A percentile compares a stretch with the other conserved stretches of the same genome.
Conservation (phyloP, 2,329 filamentous ascomycete species). For the Beauveria varroae region DNA sequence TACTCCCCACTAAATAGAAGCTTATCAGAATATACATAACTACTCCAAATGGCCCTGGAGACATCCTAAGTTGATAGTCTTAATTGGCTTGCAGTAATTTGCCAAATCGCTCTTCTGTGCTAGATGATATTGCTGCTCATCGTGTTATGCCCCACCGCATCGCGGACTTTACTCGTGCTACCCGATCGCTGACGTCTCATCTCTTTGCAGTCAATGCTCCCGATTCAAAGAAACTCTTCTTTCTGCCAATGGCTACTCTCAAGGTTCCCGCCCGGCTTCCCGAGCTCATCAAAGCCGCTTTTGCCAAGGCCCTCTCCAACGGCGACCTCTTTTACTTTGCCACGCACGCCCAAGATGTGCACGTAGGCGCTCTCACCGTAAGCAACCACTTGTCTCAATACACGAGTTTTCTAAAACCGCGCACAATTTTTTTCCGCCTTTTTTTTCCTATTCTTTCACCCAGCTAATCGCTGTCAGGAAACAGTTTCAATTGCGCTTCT, state of each 20-base stretch:
- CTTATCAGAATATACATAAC: neutral
- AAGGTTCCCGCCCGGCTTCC: slow-evolving; percentile 41
- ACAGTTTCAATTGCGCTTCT: slow-evolving; percentile 68
- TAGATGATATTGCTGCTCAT: neutral
- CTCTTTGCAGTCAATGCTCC: neutral
- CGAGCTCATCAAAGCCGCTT: slow-evolving; percentile 41
- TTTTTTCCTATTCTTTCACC: too few species aligned
- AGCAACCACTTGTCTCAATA: slow-evolving; percentile 13
- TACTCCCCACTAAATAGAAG: neutral
- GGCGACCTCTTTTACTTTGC: slow-evolving; percentile 48
- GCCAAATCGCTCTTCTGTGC: neutral
- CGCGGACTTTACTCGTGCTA: neutral
- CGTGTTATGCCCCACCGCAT: neutral
- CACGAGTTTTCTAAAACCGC: too few species aligned
- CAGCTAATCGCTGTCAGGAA: neutral
- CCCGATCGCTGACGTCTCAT: neutral
- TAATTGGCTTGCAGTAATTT: neutral
- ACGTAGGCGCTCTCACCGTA: slow-evolving; percentile 36
- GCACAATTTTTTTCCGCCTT: too few species aligned
- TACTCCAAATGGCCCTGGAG: neutral
- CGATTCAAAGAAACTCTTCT: neutral
- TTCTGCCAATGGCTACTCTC: slow-evolving; percentile 28
- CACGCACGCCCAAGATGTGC: slow-evolving; percentile 43
- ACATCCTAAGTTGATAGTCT: too few species aligned
- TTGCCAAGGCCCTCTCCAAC: slow-evolving; percentile 37